A percentile compares a stretch with the other conserved stretches of the same genome.
Evolutionary conservation across 2,329 filamentous ascomycete species (phyloP).

Genomic region (Aspergillus nomiae): DNA sequence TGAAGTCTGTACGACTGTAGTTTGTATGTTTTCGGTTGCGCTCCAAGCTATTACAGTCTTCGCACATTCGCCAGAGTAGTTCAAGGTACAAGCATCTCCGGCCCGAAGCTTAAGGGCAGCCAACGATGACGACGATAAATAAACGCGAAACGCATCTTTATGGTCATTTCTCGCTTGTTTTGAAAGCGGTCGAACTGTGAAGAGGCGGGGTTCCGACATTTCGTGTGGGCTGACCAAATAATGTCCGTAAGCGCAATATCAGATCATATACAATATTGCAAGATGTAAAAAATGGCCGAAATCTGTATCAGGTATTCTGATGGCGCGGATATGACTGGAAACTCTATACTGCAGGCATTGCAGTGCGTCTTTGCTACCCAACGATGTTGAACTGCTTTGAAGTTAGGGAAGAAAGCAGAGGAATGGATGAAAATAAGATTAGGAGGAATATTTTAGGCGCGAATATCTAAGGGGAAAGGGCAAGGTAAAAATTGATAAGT

Average conservation of each 20-base stretch:
- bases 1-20: constrained; percentile 70
- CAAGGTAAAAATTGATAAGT: not conserved
- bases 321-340: not conserved
- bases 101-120: constrained; percentile 56
- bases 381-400: not conserved
- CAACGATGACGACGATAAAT: constrained; percentile 59
- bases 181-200: constrained; percentile 58
- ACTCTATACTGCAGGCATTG: not conserved
- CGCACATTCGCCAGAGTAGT: constrained; percentile 38
- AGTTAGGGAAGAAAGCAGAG: not conserved
- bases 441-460: not conserved
- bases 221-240: constrained; percentile 5
- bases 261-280: not conserved
- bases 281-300: not conserved
- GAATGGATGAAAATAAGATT: not conserved
- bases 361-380: not conserved
- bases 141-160: constrained; percentile 62
- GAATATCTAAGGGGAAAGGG: not conserved
- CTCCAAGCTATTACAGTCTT: constrained; percentile 66
- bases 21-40: constrained; percentile 63
- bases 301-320: not conserved
- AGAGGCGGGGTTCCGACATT: constrained; percentile 45
- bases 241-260: not conserved
- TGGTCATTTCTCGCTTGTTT: constrained; percentile 50
- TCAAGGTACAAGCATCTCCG: constrained; percentile 58